A percentile compares a stretch with the other conserved stretches of the same genome.
Evolutionary conservation across 177 flowering plant genomes (phyloP).

Genomic region (Tripterygium wilfordii): DNA sequence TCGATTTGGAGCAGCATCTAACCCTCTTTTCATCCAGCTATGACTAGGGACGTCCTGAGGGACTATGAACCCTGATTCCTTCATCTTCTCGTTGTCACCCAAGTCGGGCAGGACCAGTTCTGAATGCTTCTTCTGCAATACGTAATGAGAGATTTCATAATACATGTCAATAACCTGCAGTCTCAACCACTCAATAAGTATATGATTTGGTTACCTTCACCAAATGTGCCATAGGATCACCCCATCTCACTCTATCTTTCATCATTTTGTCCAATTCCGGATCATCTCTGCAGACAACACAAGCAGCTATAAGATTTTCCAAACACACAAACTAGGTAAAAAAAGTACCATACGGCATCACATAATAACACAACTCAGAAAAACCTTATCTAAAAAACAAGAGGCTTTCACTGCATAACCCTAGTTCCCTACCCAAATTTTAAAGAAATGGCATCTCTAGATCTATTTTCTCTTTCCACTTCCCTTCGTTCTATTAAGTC

Average conservation of each 20-base stretch:
- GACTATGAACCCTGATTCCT: neutral
- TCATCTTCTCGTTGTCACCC: constrained; percentile 59
- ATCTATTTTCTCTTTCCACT: no score
- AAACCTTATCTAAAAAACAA: no score
- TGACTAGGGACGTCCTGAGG: constrained; percentile 75
- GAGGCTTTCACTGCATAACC: no score
- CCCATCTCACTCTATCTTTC: constrained; percentile 42
- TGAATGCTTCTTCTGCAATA: constrained; percentile 26
- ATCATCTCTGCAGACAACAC: constrained; percentile 62
- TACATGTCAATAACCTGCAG: no score
- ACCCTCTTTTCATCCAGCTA: constrained; percentile 85
- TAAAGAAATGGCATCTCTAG: no score
- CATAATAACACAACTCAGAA: no score
- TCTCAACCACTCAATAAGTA: neutral
- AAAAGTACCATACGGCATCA: no score
- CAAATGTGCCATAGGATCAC: neutral
- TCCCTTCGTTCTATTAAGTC: no score
- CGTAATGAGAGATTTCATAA: no score
- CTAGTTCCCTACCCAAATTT: no score
- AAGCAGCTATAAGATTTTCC: neutral
- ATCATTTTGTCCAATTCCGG: constrained; percentile 83
- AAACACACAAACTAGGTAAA: no score
- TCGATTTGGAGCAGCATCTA: constrained; percentile 77
- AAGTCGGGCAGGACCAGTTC: constrained; percentile 7
- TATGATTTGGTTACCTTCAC: constrained; percentile 25